Evolutionary conservation across 164 flowering plant species (phyloP).

Genomic region (Paratinospora sagittata): DNA sequence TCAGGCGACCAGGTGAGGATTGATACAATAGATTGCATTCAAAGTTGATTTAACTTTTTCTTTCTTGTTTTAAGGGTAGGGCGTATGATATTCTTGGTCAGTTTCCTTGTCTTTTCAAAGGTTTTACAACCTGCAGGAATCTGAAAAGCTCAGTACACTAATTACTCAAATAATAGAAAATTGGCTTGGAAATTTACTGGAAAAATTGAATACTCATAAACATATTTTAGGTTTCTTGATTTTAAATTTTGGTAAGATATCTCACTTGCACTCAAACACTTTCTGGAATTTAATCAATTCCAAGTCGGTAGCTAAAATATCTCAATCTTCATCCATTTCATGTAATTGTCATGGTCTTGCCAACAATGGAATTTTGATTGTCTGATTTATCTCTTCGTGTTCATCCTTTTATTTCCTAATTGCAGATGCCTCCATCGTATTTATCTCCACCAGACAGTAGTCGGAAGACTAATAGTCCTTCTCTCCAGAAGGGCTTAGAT

Average conservation of each 20-base stretch:
- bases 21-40: not conserved
- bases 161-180: not conserved
- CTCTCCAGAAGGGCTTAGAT: slow-evolving; percentile 57
- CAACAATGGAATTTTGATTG: not conserved
- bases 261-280: not conserved
- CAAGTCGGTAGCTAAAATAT: too few species aligned
- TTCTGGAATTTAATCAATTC: not conserved
- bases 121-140: not conserved
- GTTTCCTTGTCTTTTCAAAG: too few species aligned
- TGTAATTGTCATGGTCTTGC: not conserved
- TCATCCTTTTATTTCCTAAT: slow-evolving; percentile 3
- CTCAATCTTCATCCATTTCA: not conserved
- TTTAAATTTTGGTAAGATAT: not conserved
- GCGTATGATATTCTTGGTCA: too few species aligned
- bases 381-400: too few species aligned
- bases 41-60: too few species aligned
- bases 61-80: too few species aligned
- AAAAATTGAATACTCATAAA: not conserved
- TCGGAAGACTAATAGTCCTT: slow-evolving; percentile 53
- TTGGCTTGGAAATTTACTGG: not conserved
- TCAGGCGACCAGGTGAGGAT: slow-evolving; percentile 39
- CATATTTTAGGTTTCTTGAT: not conserved
- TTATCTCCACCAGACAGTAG: slow-evolving; percentile 29
- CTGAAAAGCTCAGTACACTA: not conserved
- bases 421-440: slow-evolving; percentile 39